Base-by-base conservation (phyloP, 2,329 filamentous ascomycete species). In the Neonectria punicea region DNA sequence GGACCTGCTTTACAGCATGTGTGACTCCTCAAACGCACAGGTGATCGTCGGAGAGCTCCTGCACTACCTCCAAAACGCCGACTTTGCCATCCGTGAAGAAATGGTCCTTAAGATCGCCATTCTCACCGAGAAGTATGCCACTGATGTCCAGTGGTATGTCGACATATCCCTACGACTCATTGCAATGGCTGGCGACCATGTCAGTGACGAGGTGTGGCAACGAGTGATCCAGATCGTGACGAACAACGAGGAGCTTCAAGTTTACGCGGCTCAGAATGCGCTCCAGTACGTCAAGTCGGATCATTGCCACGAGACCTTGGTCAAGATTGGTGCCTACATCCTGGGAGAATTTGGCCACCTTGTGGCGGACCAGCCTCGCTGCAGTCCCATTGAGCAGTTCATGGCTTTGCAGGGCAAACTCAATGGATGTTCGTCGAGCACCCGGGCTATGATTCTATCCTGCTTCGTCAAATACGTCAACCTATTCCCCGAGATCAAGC, bases 51-150 rank as follows among this genome's bases (percentile, higher is more conserved):
- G 92, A 65, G 96, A 99, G 81, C 89, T 99, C 55, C 82, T 99
- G 58, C 93, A 95, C 71, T 98, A 98, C 79, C 87, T 99, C 9
- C 95, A 98, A 76, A 97, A 93, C 61, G 96, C 96, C 53, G 96
- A 99, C 79, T 99, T 97, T 79, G 95, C 95, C 5, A 98, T 99
- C 74, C 90, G 97, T 68, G 97, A 99, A 82, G 96, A 99, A 80
- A 99, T 99, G 96, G 96, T 98, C 4, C 85, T 99, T 68, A 99
- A 99, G 82, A 97, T 99, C 80, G 96, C 96, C 57, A 99, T 99
- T 75, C 81, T 99, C 69, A 98, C 97, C 0, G 96, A 99, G 78
- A 98, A 98, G 78, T 99, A 99, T 78, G 96, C 96, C 25, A 98
- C 94, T 1, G 96, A 99, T 75, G 93, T 97, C 20, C 95, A 98